Percentiles rank a stretch among this genome's conserved stretches.
Evolutionary conservation across 768 basidiomycete genomes (phyloP).

Genomic region (Fibroporia radiculosa): DNA sequence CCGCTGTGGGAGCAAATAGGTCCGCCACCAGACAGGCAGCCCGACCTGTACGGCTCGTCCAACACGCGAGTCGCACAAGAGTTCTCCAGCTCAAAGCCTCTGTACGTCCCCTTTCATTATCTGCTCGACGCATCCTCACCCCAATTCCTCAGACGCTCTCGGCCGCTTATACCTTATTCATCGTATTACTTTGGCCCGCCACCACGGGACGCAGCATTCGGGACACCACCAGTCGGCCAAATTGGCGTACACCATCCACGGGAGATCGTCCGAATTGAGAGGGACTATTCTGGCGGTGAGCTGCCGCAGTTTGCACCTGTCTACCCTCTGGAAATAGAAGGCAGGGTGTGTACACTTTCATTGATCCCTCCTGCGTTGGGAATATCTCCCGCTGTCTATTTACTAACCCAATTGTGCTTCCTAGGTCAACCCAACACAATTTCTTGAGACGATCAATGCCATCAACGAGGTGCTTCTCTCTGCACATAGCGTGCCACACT

Average conservation of each 20-base stretch:
- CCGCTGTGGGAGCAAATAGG: constrained; percentile 61
- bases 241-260: constrained; percentile 88
- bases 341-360: constrained; percentile 53
- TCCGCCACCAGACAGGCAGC: constrained; percentile 34
- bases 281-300: constrained; percentile 90
- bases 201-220: constrained; percentile 68
- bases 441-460: constrained; percentile 81
- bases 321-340: constrained; percentile 90
- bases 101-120: constrained; percentile 6
- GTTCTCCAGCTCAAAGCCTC: constrained; percentile 7
- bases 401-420: background rate
- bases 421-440: constrained; percentile 87
- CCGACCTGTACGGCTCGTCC: constrained; percentile 4
- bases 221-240: constrained; percentile 72
- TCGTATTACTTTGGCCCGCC: constrained; percentile 84
- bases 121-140: background rate
- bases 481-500: constrained; percentile 70
- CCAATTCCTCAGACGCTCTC: constrained; percentile 1
- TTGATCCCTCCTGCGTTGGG: background rate
- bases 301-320: constrained; percentile 82
- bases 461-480: constrained; percentile 85
- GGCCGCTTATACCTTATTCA: constrained; percentile 61
- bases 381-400: background rate
- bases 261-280: constrained; percentile 85
- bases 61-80: constrained; percentile 12